Conservation (phyloP, 2,329 filamentous ascomycete genomes). For the Fusarium proliferatum region DNA sequence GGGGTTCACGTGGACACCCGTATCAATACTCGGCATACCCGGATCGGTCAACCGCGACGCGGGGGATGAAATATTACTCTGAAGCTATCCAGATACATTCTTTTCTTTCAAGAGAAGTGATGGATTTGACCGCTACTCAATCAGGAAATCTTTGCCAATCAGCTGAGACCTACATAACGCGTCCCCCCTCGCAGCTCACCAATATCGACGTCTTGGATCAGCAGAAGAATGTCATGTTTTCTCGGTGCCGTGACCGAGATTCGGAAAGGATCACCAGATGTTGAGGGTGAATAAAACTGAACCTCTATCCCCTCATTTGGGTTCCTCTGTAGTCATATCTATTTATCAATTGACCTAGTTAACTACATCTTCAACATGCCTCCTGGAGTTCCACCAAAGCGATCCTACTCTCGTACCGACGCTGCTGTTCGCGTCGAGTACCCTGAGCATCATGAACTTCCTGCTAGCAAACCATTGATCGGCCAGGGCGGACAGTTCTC, state of each 20-base stretch:
- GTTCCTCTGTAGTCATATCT: neutral
- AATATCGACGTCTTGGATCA: neutral
- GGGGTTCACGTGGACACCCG: constrained; percentile 20
- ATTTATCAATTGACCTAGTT: neutral
- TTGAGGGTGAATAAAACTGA: constrained; percentile 4
- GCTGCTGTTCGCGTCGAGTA: constrained; percentile 82
- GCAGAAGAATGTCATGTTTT: neutral
- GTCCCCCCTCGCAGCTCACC: neutral
- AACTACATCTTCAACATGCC: constrained; percentile 8
- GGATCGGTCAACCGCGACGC: neutral
- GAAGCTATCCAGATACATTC: accelerated
- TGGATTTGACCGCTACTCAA: neutral
- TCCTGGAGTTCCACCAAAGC: constrained; percentile 26
- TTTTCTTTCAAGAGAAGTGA: neutral
- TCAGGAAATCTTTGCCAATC: neutral
- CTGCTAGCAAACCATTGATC: constrained; percentile 74
- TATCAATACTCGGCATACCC: constrained; percentile 11
- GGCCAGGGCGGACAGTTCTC: constrained; percentile 83
- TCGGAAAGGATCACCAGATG: constrained; percentile 5
- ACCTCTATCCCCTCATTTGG: neutral
- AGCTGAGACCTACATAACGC: neutral
- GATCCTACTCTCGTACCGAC: constrained; percentile 78
- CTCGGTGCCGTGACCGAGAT: neutral
- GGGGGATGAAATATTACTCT: constrained; percentile 11
- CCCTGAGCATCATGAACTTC: constrained; percentile 77